These are phyloP conservation scores for Erodium chrysanthum DNA, from an alignment of 441 rosid species.

Conservation along the genomic window DNA sequence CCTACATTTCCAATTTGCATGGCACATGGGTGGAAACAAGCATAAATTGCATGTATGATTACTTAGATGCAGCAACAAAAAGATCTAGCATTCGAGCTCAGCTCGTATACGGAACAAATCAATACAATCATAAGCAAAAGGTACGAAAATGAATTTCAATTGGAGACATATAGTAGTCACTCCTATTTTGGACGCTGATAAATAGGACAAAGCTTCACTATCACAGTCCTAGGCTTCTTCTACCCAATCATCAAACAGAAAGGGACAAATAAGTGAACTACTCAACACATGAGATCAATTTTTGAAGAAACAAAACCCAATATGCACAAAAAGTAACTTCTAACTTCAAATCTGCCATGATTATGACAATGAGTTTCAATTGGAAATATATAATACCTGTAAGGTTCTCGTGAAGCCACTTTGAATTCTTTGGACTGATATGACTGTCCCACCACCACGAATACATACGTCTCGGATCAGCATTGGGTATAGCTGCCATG, in stretches of 20 bases:
- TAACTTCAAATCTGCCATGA: not conserved
- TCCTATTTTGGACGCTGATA: not conserved
- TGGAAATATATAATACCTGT: not conserved
- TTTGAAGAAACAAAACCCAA: not conserved
- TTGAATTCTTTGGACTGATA: slow-evolving; percentile 3
- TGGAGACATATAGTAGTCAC: not conserved
- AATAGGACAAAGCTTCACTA: not conserved
- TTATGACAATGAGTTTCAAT: too few relatives aligned
- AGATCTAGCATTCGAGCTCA: not conserved
- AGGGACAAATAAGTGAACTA: not conserved
- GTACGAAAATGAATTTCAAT: not conserved
- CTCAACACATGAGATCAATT: not conserved
- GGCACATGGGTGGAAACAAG: not conserved
- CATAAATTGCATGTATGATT: not conserved
- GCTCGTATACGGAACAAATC: not conserved
- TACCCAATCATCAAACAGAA: not conserved
- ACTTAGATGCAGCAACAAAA: not conserved
- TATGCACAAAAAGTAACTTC: not conserved
- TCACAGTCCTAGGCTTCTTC: not conserved
- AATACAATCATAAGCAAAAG: not conserved
- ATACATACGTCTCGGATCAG: not conserved
- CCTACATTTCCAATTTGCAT: not conserved
- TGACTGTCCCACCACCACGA: slow-evolving; percentile 7
- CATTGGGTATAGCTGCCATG: not conserved
- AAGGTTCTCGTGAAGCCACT: slow-evolving; percentile 6